Conservation (phyloP, 2,329 filamentous ascomycete species). For the Cordyceps fumosorosea region DNA sequence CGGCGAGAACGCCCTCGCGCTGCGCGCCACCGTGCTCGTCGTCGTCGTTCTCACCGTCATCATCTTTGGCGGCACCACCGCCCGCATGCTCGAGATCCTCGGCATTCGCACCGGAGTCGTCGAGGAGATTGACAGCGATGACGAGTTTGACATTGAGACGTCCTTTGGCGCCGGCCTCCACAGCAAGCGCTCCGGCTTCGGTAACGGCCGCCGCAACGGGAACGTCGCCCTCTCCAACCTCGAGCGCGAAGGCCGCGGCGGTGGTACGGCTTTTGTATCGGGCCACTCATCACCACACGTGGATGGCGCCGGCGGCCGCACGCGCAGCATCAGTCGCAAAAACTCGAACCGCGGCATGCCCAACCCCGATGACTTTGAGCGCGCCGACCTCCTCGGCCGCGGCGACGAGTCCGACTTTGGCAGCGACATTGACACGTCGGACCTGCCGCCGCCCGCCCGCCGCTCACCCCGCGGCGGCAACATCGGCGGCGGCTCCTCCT, state of each 20-base stretch:
- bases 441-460: slow-evolving; percentile 56
- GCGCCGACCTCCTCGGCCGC: slow-evolving; percentile 49
- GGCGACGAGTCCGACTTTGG: slow-evolving; percentile 53
- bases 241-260: slow-evolving; percentile 25
- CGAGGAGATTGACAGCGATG: slow-evolving; percentile 94
- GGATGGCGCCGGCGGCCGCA: slow-evolving; percentile 25
- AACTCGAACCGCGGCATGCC: slow-evolving; percentile 28
- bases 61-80: slow-evolving; percentile 96
- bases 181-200: slow-evolving; percentile 74
- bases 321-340: slow-evolving; percentile 47
- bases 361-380: slow-evolving; percentile 42
- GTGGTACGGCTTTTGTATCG: slow-evolving; percentile 41
- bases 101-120: slow-evolving; percentile 95
- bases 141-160: slow-evolving; percentile 91
- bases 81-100: slow-evolving; percentile 93
- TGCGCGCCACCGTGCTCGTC: slow-evolving; percentile 92
- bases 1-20: slow-evolving; percentile 71
- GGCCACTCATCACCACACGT: slow-evolving; percentile 45
- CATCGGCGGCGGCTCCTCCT: slow-evolving; percentile 17
- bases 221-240: slow-evolving; percentile 54
- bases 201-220: slow-evolving; percentile 54
- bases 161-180: slow-evolving; percentile 64
- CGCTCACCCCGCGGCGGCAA: slow-evolving; percentile 27
- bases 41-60: slow-evolving; percentile 97
- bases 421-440: slow-evolving; percentile 60